These are phyloP conservation scores for Theobroma grandiflorum DNA, from an alignment of 441 rosid genomes.

Conservation along the genomic window DNA sequence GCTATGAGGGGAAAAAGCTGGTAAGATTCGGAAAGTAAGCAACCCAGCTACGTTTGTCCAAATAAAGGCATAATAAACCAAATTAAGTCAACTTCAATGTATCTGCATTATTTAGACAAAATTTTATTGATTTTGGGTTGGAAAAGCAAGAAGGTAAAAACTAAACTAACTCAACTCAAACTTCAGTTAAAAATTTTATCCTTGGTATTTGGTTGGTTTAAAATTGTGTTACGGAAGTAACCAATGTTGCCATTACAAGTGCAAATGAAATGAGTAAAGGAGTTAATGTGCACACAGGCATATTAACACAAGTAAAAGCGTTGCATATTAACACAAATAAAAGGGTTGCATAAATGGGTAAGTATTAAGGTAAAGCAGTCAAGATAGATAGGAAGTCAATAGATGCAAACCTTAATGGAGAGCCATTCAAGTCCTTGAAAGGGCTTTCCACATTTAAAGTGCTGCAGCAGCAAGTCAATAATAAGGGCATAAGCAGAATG, in stretches of 20 bases:
- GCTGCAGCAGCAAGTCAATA: slow-evolving; percentile 51
- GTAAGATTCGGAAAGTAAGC: slow-evolving; percentile 20
- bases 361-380: background rate
- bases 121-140: background rate
- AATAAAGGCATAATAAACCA: slow-evolving; percentile 18
- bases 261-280: background rate
- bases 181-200: slow-evolving; percentile 12
- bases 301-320: background rate
- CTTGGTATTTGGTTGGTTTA: background rate
- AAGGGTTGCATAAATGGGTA: background rate
- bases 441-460: slow-evolving; percentile 45
- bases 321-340: background rate
- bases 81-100: background rate
- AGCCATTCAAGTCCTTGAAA: slow-evolving; percentile 43
- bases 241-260: background rate
- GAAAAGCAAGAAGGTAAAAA: slow-evolving; percentile 13
- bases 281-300: background rate
- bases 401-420: slow-evolving; percentile 55
- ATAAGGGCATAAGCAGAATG: slow-evolving; percentile 14
- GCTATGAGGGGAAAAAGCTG: slow-evolving; percentile 29
- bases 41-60: slow-evolving; percentile 1
- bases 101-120: slow-evolving; percentile 10
- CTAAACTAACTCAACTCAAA: background rate
- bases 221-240: background rate
- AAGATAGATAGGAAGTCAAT: slow-evolving; percentile 16